phyloP scores from a whole-genome alignment of 306 rosid genomes.

The Parietaria judaica region DNA sequence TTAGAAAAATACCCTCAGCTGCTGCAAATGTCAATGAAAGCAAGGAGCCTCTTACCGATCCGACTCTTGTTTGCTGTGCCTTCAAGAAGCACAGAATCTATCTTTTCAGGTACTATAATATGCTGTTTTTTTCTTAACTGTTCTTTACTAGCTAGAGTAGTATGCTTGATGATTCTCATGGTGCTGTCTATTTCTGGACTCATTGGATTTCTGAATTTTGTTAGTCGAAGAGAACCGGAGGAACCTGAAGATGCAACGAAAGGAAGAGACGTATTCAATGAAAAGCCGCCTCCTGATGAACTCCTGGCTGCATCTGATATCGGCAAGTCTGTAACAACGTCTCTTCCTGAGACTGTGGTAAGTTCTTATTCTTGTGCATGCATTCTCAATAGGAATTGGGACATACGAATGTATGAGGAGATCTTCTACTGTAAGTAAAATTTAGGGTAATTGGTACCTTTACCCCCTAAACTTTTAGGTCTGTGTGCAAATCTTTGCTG shows the following conservation, averaged over 20 bases:
- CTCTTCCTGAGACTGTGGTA: conserved; percentile 97
- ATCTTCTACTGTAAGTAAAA: neutral
- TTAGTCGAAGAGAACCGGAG: conserved; percentile 96
- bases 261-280: conserved; percentile 97
- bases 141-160: neutral
- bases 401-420: neutral
- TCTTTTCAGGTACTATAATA: conserved; percentile 62
- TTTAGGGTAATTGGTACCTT: neutral
- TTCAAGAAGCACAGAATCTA: conserved; percentile 96
- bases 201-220: conserved; percentile 10
- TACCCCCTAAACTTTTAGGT: too few relatives aligned
- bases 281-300: conserved; percentile 96
- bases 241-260: conserved; percentile 99
- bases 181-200: conserved; percentile 3
- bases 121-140: neutral
- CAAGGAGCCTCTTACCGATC: conserved; percentile 95
- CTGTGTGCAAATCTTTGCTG: too few relatives aligned
- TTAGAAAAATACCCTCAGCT: conserved; percentile 82
- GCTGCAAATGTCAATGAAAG: conserved; percentile 88
- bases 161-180: neutral
- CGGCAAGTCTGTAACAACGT: conserved; percentile 82
- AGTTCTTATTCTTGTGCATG: conserved; percentile 22
- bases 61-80: conserved; percentile 91
- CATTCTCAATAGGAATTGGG: conserved; percentile 4
- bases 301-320: conserved; percentile 92